Evolutionary conservation across 2,329 filamentous ascomycete genomes (phyloP).

Genomic region (Monosporascus sp.): DNA sequence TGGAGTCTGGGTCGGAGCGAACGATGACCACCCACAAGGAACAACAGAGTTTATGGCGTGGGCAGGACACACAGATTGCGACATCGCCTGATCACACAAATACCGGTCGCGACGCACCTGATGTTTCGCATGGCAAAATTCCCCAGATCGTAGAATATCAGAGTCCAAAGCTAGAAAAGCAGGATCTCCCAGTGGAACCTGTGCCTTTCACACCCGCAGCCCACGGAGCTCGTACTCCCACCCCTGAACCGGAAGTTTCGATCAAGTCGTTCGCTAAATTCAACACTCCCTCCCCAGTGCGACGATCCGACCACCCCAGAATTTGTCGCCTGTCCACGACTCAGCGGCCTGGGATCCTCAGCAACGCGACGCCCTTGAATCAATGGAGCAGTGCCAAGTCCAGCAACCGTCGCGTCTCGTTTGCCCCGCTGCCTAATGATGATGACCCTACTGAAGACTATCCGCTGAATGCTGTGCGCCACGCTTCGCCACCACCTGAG

Average conservation of each 20-base stretch:
- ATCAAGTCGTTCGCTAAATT: slow-evolving; percentile 50
- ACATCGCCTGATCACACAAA: not conserved
- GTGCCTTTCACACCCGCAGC: slow-evolving; percentile 17
- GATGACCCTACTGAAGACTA: slow-evolving; percentile 14
- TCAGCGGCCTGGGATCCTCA: slow-evolving; percentile 17
- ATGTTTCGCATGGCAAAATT: too few relatives aligned
- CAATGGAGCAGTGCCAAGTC: slow-evolving; percentile 10
- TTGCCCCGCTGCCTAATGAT: slow-evolving; percentile 25
- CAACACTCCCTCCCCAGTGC: slow-evolving; percentile 44
- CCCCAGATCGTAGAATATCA: too few relatives aligned
- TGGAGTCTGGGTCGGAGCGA: not conserved
- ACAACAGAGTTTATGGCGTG: not conserved
- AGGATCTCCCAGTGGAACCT: too few relatives aligned
- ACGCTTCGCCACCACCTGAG: slow-evolving; percentile 41
- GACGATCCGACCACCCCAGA: slow-evolving; percentile 10
- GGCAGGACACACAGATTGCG: not conserved
- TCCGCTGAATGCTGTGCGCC: slow-evolving; percentile 11
- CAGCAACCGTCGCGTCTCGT: slow-evolving; percentile 28
- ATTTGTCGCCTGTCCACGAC: slow-evolving; percentile 5
- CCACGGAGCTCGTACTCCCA: slow-evolving; percentile 27
- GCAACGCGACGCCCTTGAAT: slow-evolving; percentile 8
- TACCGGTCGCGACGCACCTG: not conserved
- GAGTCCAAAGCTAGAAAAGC: too few relatives aligned
- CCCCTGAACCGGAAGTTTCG: slow-evolving; percentile 43
- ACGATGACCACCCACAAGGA: not conserved